Conservation (phyloP, 208 protist species). For the Leishmania tarentolae region DNA sequence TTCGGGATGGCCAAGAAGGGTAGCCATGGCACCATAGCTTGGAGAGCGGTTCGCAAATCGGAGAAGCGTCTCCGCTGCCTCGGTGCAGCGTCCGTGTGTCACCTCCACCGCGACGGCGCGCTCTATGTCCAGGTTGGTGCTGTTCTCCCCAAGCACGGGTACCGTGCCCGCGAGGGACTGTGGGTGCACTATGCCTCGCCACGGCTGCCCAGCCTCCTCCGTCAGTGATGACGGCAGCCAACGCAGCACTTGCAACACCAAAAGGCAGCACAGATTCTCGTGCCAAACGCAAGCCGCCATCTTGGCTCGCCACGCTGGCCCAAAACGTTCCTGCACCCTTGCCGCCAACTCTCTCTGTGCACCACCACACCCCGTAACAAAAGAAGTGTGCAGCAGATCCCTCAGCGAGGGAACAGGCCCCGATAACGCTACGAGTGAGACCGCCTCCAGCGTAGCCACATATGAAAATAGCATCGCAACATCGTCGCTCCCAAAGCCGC, state of each 20-base stretch:
- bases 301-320: conserved; percentile 9
- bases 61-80: conserved; percentile 47
- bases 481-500: conserved; percentile 41
- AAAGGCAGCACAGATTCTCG: conserved; percentile 44
- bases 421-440: conserved; percentile 40
- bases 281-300: conserved; percentile 20
- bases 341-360: background rate
- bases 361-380: background rate
- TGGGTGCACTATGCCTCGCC: conserved; percentile 10
- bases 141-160: conserved; percentile 15
- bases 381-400: conserved; percentile 39
- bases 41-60: conserved; percentile 40
- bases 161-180: conserved; percentile 14
- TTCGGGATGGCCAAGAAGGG: conserved; percentile 39
- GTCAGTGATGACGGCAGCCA: conserved; percentile 56
- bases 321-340: conserved; percentile 6
- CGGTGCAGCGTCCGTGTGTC: conserved; percentile 43
- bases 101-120: conserved; percentile 72
- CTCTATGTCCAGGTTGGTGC: conserved; percentile 46
- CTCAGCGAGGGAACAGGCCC: conserved; percentile 65
- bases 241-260: conserved; percentile 67
- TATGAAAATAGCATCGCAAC: conserved; percentile 56
- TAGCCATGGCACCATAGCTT: conserved; percentile 49
- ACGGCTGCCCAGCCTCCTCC: conserved; percentile 6
- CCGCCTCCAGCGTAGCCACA: conserved; percentile 59